Percentiles rank a stretch among this genome's conserved stretches.
phyloP scores from a whole-genome alignment of 2,329 filamentous ascomycete genomes.

The Tolypocladium paradoxum region DNA sequence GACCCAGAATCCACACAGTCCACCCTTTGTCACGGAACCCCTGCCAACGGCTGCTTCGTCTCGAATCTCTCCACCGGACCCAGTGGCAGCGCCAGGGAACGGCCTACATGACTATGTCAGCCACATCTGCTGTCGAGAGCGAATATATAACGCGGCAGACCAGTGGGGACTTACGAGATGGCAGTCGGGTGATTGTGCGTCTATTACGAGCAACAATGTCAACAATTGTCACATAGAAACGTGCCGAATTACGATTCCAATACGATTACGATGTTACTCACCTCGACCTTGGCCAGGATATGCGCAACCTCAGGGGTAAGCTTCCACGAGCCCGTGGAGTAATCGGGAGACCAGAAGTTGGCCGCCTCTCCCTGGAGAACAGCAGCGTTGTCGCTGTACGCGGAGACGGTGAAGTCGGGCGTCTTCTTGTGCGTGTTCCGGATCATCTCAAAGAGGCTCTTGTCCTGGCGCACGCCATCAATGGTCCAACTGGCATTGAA shows the following conservation, averaged over 20 bases:
- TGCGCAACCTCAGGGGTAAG: slow-evolving; percentile 79
- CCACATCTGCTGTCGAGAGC: neutral
- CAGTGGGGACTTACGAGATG: slow-evolving; percentile 46
- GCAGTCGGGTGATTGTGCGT: slow-evolving; percentile 97
- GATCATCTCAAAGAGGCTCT: slow-evolving; percentile 92
- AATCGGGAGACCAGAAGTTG: slow-evolving; percentile 72
- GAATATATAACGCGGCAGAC: neutral
- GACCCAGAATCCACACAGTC: slow-evolving; percentile 86
- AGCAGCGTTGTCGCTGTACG: slow-evolving; percentile 97
- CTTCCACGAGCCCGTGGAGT: slow-evolving; percentile 77
- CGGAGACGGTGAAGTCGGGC: slow-evolving; percentile 77
- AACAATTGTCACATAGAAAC: neutral
- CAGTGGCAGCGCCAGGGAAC: slow-evolving; percentile 85
- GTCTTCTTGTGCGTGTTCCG: slow-evolving; percentile 82
- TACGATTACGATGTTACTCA: neutral
- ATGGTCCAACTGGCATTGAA: slow-evolving; percentile 98
- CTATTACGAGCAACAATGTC: slow-evolving; percentile 7
- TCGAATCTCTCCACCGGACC: slow-evolving; percentile 88
- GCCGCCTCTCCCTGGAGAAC: slow-evolving; percentile 43
- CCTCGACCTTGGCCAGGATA: slow-evolving; percentile 82
- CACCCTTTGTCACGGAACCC: slow-evolving; percentile 87
- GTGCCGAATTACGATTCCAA: too few relatives aligned
- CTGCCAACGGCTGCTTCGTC: slow-evolving; percentile 91
- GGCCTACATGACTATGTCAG: slow-evolving; percentile 29
- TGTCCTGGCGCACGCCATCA: slow-evolving; percentile 68